Evolutionary conservation across 225 moss, liverwort and hornwort species (phyloP).

Genomic region (Lunularia cruciata): DNA sequence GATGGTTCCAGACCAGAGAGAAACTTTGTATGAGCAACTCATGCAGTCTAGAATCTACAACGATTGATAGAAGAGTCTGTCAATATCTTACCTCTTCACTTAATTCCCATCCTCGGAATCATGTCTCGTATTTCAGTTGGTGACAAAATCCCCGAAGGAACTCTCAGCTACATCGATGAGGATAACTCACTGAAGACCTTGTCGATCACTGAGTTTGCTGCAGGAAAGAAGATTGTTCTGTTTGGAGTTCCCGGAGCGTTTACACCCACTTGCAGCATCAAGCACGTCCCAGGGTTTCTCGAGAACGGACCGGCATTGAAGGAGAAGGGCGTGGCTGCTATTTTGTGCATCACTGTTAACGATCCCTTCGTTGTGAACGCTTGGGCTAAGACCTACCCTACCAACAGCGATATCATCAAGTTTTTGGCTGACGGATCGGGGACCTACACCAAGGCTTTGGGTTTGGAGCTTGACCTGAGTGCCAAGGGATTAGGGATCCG

Average conservation of each 20-base stretch:
- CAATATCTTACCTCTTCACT: too few relatives aligned
- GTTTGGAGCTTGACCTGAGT: constrained; percentile 59
- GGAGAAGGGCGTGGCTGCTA: constrained; percentile 73
- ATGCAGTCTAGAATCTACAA: too few relatives aligned
- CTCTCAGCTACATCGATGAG: constrained; percentile 43
- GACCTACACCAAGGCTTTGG: constrained; percentile 59
- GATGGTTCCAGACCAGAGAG: too few relatives aligned
- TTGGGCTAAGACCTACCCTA: constrained; percentile 66
- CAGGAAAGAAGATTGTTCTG: constrained; percentile 87
- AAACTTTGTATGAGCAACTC: too few relatives aligned
- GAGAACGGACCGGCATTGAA: constrained; percentile 55
- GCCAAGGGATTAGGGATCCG: constrained; percentile 74
- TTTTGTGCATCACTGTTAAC: constrained; percentile 83
- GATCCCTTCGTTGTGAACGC: constrained; percentile 84
- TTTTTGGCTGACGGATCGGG: constrained; percentile 83
- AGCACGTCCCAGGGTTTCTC: constrained; percentile 86
- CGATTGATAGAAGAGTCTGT: too few relatives aligned
- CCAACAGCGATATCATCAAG: constrained; percentile 49
- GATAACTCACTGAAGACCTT: constrained; percentile 48
- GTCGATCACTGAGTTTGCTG: constrained; percentile 39
- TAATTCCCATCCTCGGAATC: too few relatives aligned
- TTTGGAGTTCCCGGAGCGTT: constrained; percentile 88
- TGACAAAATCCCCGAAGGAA: constrained; percentile 61
- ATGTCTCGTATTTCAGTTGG: constrained; percentile 85
- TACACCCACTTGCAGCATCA: constrained; percentile 87